A percentile compares a stretch with the other conserved stretches of the same genome.
Conservation (phyloP, 306 rosid genomes). For the Luffa aegyptiaca region DNA sequence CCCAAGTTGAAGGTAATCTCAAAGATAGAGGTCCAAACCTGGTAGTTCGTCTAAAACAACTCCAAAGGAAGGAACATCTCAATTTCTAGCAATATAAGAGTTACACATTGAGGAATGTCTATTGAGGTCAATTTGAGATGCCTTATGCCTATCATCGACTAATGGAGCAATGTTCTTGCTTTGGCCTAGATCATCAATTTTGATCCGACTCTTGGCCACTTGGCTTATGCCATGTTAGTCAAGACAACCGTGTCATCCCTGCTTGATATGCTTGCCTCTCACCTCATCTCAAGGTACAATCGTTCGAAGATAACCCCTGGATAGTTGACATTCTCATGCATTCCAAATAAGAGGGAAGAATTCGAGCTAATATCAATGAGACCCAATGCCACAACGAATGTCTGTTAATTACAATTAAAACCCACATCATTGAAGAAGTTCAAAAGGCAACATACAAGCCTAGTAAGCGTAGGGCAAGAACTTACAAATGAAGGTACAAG, state of each 20-base stretch:
- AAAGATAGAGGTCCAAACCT: neutral
- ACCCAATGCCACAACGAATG: neutral
- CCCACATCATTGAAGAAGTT: no score
- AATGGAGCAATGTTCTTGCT: neutral
- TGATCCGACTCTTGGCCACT: neutral
- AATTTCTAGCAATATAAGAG: neutral
- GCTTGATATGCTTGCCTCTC: no score
- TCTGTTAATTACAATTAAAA: no score
- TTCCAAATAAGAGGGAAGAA: neutral
- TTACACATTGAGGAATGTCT: neutral
- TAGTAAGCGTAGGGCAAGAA: no score
- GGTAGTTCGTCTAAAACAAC: neutral
- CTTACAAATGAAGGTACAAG: no score
- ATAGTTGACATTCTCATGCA: neutral
- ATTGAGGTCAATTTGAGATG: neutral
- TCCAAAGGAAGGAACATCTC: neutral
- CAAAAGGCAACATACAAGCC: no score
- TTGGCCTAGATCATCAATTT: neutral
- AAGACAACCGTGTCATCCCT: no score
- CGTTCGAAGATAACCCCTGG: neutral
- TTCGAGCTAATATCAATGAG: neutral
- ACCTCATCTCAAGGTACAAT: no score
- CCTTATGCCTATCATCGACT: neutral
- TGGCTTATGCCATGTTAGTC: neutral
- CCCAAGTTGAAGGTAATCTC: neutral